Evolutionary conservation across 768 basidiomycete genomes (phyloP).

Genomic region (Heimioporus sp.): DNA sequence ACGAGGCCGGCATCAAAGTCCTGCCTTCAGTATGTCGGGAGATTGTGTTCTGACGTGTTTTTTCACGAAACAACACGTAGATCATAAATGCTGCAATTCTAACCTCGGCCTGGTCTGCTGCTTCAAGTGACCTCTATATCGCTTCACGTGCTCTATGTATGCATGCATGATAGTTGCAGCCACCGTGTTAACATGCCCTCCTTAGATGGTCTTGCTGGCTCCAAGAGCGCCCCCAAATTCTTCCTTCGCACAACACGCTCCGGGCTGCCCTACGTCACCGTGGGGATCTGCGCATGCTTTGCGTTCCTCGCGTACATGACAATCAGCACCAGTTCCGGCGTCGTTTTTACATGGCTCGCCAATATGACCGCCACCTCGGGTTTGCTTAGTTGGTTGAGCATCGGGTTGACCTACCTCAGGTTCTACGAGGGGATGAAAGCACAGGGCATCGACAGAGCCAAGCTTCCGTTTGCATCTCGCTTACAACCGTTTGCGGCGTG

Average conservation of each 20-base stretch:
- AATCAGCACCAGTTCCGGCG: slow-evolving; percentile 31
- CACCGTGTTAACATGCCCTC: slow-evolving; percentile 6
- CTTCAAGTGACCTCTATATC: slow-evolving; percentile 41
- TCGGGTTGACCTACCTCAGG: slow-evolving; percentile 44
- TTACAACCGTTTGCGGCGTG: slow-evolving; percentile 44
- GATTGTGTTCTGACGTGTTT: too few relatives aligned
- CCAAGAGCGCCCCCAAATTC: slow-evolving; percentile 52
- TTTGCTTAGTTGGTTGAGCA: slow-evolving; percentile 44
- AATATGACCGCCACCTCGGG: slow-evolving; percentile 38
- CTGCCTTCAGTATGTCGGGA: slow-evolving; percentile 40
- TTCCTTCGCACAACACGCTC: slow-evolving; percentile 39
- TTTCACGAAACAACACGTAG: slow-evolving; percentile 1
- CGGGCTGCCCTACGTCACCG: slow-evolving; percentile 47
- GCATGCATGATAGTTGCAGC: not conserved
- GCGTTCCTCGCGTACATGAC: slow-evolving; percentile 43
- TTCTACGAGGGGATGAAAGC: slow-evolving; percentile 45
- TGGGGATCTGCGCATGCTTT: slow-evolving; percentile 28
- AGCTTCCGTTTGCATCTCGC: slow-evolving; percentile 43
- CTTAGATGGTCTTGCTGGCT: slow-evolving; percentile 51
- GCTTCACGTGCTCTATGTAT: slow-evolving; percentile 38
- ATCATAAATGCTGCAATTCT: slow-evolving; percentile 42
- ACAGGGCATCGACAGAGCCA: slow-evolving; percentile 47
- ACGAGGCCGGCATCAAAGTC: slow-evolving; percentile 53
- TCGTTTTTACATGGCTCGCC: slow-evolving; percentile 43
- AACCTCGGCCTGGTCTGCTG: slow-evolving; percentile 43